These are phyloP conservation scores for Cadophora luteo-olivacea DNA, from an alignment of 2,329 filamentous ascomycete genomes.

Conservation along the genomic window DNA sequence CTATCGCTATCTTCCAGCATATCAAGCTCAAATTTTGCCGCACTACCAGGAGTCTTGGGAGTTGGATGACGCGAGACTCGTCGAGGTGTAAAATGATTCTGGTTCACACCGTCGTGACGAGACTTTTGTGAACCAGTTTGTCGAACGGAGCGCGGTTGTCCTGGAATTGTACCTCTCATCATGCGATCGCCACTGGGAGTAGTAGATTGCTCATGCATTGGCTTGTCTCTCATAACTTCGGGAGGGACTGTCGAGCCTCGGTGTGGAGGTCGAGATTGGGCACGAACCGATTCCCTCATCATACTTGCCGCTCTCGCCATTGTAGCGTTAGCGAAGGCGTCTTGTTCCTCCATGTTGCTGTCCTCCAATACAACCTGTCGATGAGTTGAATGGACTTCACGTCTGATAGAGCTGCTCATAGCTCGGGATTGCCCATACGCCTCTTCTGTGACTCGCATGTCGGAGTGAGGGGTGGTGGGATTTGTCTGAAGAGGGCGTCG, in stretches of 20 bases:
- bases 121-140: background rate
- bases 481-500: background rate
- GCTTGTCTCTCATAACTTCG: background rate
- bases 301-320: background rate
- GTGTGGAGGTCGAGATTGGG: conserved; percentile 3
- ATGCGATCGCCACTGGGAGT: background rate
- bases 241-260: conserved; percentile 1
- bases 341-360: background rate
- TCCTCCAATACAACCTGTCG: background rate
- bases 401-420: background rate
- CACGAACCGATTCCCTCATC: conserved; percentile 5
- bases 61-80: background rate
- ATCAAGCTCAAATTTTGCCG: background rate
- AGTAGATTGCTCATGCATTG: background rate
- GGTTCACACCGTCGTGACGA: background rate
- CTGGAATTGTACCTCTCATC: background rate
- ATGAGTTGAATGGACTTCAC: background rate
- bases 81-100: background rate
- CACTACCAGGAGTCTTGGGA: too few relatives aligned
- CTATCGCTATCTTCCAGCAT: background rate
- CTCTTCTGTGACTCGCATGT: background rate
- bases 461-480: too few relatives aligned
- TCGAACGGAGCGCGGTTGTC: background rate
- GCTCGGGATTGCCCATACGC: background rate
- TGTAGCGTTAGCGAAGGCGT: background rate